phyloP scores from a whole-genome alignment of 441 rosid genomes.

The Croton setiger region DNA sequence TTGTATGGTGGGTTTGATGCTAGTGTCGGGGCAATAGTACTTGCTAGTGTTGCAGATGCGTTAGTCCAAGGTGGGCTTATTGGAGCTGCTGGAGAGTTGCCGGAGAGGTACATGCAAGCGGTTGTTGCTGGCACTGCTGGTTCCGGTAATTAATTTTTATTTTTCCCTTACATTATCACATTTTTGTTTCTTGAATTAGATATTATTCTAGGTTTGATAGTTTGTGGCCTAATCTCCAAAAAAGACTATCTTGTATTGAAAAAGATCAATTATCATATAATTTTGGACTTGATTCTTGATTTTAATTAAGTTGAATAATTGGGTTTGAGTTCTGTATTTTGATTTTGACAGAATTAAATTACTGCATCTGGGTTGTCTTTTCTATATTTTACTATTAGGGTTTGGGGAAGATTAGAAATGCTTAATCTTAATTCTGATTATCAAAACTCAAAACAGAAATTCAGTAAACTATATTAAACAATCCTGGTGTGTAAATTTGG shows the following conservation, averaged over 20 bases:
- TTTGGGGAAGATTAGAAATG: too few species aligned
- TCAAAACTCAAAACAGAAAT: too few species aligned
- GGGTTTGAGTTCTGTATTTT: not conserved
- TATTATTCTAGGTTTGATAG: not conserved
- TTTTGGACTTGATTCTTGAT: not conserved
- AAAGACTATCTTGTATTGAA: not conserved
- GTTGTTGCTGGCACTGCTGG: conserved; percentile 89
- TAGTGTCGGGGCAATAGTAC: conserved; percentile 44
- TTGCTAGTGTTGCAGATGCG: conserved; percentile 75
- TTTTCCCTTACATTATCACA: not conserved
- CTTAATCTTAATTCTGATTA: too few species aligned
- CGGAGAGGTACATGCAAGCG: conserved; percentile 87
- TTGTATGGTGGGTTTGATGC: conserved; percentile 60
- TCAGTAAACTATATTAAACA: too few species aligned
- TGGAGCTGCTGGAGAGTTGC: conserved; percentile 89
- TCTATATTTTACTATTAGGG: too few species aligned
- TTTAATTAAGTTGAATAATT: too few species aligned
- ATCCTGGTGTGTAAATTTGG: too few species aligned
- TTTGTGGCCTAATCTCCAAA: not conserved
- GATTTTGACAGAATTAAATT: too few species aligned
- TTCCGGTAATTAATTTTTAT: conserved; percentile 46
- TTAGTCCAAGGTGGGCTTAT: conserved; percentile 82
- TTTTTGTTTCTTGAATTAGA: not conserved
- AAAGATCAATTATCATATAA: not conserved
- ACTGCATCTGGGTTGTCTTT: not conserved